Base-by-base conservation (phyloP, 2,329 filamentous ascomycete genomes). In the Beauveria caledonica region DNA sequence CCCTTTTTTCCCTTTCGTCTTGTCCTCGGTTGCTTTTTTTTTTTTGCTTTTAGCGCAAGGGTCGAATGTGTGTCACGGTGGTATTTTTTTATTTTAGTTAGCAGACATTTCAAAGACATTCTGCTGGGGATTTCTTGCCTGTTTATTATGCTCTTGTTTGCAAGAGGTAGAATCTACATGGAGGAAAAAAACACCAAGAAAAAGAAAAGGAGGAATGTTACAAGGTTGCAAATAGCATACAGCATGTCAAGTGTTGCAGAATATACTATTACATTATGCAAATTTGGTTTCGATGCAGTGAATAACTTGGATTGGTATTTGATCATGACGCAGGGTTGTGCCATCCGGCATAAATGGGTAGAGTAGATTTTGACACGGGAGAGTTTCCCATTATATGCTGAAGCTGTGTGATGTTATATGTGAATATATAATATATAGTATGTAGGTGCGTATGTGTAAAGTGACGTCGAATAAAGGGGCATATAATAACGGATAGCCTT, bases 61-160 rank as follows among this genome's bases (percentile, higher is more conserved):
- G 53, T 46, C 44, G 19, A 49, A 40, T 27, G 10, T 57, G 21
- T 50, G 50, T 39, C 10, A 44, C 9, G 45, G 46, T 58, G 46
- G 53, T 17, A 1, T 13, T 55, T 55, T 39, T 52, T 39, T 58
- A 15, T 46, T 44, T 57, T 40, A 45, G 19, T 51, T 51, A 39
- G 27, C 56, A 51, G 17, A 51, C 9, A 39, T 27, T 50, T 36
- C 25, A 25, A 29, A 33, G 33, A 15, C 33, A 36, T 15, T 36
- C 21, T 45, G 25, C n/a, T 17, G 21, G 17, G n/a, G 5, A 6
- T 27, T 27, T 55, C 6, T 62, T 60, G 60, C 64, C 42, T 53
- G 54, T 57, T 58, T 23, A 49, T 56, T 42, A 2, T 36, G 33
- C 59, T 51, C 56, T 61, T 64, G 60, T 64, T 46, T 61, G 60